Conservation (phyloP, 2,329 filamentous ascomycete species). For the Cladosporium phlei region DNA sequence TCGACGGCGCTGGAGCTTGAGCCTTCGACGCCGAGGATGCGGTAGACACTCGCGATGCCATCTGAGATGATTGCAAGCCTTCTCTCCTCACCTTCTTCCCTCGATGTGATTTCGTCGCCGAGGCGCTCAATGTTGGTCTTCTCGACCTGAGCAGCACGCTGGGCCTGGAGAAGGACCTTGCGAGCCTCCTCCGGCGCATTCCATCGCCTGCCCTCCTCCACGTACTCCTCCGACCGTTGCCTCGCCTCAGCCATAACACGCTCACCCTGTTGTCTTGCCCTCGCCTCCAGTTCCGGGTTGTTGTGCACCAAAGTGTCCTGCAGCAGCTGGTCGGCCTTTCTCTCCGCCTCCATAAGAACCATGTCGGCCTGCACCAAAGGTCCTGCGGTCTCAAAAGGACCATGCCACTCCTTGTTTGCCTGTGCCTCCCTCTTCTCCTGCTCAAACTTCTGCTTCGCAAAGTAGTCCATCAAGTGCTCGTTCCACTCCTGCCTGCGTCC, state of each 20-base stretch:
- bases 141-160: conserved; percentile 4
- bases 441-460: conserved; percentile 18
- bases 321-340: conserved; percentile 4
- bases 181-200: conserved; percentile 13
- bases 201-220: conserved; percentile 6
- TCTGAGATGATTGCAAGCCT: conserved; percentile 2
- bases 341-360: conserved; percentile 1
- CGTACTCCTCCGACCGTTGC: background rate
- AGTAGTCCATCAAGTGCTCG: conserved; percentile 24
- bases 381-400: conserved; percentile 9
- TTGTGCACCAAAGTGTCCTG: background rate
- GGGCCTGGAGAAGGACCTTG: conserved; percentile 5
- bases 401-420: conserved; percentile 19
- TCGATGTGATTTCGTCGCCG: background rate
- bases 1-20: background rate
- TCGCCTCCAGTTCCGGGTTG: conserved; percentile 9
- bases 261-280: conserved; percentile 18
- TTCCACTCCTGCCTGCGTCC: conserved; percentile 31
- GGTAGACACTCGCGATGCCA: background rate
- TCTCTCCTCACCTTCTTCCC: background rate
- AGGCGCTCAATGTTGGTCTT: conserved; percentile 3
- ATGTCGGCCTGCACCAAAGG: conserved; percentile 1
- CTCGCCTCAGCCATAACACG: conserved; percentile 2
- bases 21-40: background rate
- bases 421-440: conserved; percentile 17